Evolutionary conservation across 768 basidiomycete species (phyloP).

Genomic region (Pulveroboletus sp.): DNA sequence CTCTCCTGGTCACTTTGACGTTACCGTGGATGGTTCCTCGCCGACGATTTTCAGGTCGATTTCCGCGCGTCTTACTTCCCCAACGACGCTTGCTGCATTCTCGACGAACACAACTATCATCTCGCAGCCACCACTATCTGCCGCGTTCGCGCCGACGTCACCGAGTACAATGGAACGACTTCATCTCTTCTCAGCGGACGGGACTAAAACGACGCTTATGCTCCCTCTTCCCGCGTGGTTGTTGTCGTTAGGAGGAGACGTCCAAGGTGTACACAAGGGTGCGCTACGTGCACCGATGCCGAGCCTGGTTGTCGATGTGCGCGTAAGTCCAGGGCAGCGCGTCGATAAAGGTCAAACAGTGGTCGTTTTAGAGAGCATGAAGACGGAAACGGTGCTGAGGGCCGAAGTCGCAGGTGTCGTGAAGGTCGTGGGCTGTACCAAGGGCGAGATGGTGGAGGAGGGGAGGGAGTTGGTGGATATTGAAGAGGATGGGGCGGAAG

Average conservation of each 20-base stretch:
- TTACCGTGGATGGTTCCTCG: slow-evolving; percentile 39
- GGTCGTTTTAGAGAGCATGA: slow-evolving; percentile 93
- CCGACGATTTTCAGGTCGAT: slow-evolving; percentile 44
- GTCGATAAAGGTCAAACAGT: slow-evolving; percentile 80
- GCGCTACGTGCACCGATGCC: slow-evolving; percentile 85
- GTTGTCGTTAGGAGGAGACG: slow-evolving; percentile 57
- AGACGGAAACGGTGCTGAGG: slow-evolving; percentile 88
- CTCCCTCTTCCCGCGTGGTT: slow-evolving; percentile 71
- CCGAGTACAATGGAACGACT: slow-evolving; percentile 64
- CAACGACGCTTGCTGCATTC: slow-evolving; percentile 48
- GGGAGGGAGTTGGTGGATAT: slow-evolving; percentile 74
- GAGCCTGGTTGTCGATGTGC: slow-evolving; percentile 87
- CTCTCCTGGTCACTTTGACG: slow-evolving; percentile 45
- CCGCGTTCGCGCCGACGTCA: slow-evolving; percentile 49
- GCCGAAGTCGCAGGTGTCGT: slow-evolving; percentile 67
- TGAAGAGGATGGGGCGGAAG: slow-evolving; percentile 35
- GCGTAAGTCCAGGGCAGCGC: slow-evolving; percentile 67
- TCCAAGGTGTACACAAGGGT: slow-evolving; percentile 51
- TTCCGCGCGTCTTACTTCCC: slow-evolving; percentile 50
- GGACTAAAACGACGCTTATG: slow-evolving; percentile 59
- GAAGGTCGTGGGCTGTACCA: slow-evolving; percentile 64
- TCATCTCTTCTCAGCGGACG: slow-evolving; percentile 61
- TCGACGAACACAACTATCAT: slow-evolving; percentile 64
- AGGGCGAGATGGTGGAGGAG: slow-evolving; percentile 91
- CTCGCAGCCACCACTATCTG: slow-evolving; percentile 55